Evolutionary conservation across 768 basidiomycete species (phyloP).

Genomic region (Stropharia rugosoannulata): DNA sequence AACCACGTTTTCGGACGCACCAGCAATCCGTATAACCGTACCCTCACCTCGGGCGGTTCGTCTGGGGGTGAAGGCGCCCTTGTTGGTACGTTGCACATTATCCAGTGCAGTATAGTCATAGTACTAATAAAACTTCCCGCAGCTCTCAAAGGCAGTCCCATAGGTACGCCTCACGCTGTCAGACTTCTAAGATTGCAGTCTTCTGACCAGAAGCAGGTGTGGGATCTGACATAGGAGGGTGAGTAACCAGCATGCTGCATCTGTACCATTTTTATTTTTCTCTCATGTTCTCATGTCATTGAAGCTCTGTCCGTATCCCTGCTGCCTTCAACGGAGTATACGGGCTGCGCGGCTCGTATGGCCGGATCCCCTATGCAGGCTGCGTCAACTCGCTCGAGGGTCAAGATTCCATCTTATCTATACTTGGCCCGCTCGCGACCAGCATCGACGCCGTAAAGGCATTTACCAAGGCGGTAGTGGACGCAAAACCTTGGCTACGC

Average conservation of each 20-base stretch:
- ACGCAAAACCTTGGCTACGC: conserved; percentile 59
- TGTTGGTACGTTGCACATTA: conserved; percentile 37
- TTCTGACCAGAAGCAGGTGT: conserved; percentile 46
- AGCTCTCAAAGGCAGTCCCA: conserved; percentile 44
- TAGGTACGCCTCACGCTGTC: conserved; percentile 27
- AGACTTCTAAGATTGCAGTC: background rate
- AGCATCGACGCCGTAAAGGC: conserved; percentile 59
- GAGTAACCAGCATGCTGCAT: conserved; percentile 3
- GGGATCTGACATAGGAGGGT: conserved; percentile 85
- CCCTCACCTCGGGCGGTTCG: conserved; percentile 74
- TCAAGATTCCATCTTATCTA: conserved; percentile 68
- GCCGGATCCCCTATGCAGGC: conserved; percentile 70
- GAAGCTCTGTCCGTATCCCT: conserved; percentile 72
- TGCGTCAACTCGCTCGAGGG: conserved; percentile 67
- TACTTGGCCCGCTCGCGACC: conserved; percentile 70
- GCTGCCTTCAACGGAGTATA: conserved; percentile 68
- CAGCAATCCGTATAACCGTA: conserved; percentile 70
- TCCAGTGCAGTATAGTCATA: background rate
- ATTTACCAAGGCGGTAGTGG: conserved; percentile 66
- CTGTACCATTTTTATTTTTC: background rate
- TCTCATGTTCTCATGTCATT: background rate
- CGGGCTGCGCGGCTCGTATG: conserved; percentile 67
- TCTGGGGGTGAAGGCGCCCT: conserved; percentile 88
- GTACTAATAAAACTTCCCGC: background rate
- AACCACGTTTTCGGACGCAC: conserved; percentile 83